phyloP scores from a whole-genome alignment of 148 eudicot species.

The Amaranthus cruentus region DNA sequence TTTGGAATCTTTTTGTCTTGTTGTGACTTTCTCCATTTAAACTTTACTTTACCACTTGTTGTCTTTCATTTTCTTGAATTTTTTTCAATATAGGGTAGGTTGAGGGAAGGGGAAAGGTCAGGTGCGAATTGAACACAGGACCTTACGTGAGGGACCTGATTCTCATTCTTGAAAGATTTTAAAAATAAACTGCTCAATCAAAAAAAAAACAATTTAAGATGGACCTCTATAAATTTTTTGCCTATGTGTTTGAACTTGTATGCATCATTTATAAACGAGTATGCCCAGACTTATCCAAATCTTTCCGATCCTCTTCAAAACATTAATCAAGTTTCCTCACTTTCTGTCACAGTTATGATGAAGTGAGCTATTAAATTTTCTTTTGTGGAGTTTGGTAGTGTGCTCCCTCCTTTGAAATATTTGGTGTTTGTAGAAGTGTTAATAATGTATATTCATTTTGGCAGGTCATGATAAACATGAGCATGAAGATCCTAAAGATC shows the following conservation, averaged over 20 bases:
- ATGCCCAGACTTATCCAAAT: not conserved
- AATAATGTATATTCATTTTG: constrained; percentile 21
- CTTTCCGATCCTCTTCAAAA: not conserved
- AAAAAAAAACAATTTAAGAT: not conserved
- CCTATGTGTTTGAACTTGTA: not conserved
- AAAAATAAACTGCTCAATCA: too few relatives aligned
- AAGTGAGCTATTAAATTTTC: not conserved
- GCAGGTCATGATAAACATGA: constrained; percentile 24
- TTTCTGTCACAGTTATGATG: not conserved
- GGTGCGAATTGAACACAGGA: too few relatives aligned
- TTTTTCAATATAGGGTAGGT: too few relatives aligned
- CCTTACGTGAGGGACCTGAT: too few relatives aligned
- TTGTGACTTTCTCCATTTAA: too few relatives aligned
- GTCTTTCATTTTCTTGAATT: too few relatives aligned
- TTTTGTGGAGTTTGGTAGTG: not conserved
- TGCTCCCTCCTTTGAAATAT: not conserved
- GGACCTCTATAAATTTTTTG: not conserved
- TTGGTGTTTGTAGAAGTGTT: not conserved
- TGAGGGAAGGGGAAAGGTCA: too few relatives aligned
- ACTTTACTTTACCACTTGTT: too few relatives aligned
- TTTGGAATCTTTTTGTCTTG: too few relatives aligned
- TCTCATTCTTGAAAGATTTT: too few relatives aligned
- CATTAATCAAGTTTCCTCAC: not conserved
- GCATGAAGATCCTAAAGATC: constrained; percentile 15
- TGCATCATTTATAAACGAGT: not conserved